Evolutionary conservation across 768 basidiomycete species (phyloP), one percentile per base, ranked within the genome.

Genomic region (Suillus subluteus): DNA sequence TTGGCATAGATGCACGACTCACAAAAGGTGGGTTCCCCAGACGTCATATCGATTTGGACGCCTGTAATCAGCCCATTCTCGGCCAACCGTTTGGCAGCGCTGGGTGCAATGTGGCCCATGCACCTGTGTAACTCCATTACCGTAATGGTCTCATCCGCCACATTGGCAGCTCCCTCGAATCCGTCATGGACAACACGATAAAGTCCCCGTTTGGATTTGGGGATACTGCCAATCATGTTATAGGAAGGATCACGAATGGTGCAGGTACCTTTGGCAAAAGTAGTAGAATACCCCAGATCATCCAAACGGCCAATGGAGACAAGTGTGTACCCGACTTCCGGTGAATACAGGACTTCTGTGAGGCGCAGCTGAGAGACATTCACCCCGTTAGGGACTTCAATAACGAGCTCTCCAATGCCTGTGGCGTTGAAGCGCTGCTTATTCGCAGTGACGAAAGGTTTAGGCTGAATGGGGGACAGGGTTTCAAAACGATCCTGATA

Each of bases 281-380:
- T 73, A 21, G 71, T 61, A 1, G 67, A 38, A 54, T 74, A 77
- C 1, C 81, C 79, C 12, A 52, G 50, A 0, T 82, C 73, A 56
- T 82, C 79, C 9, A 83, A 75, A 32, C 68, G 37, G 6, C 80
- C 79, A 64, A 81, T 70, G 1, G 78, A 80, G 15, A 81, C 67
- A 2, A 82, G 73, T 21, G 79, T 82, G 64, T 79, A 80, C 3
- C 78, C 75, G 8, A 81, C 73, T 26, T 79, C 48, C 12, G 64
- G 68, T 3, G 30, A 30, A 11, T 65, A 69, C 16, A 65, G 21
- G 2, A 67, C 23, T 4, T 65, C 35, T 18, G 44, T 44, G 44
- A 44, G 44, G 8, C 44, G 7, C 6, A 44, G 44, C 44, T 44
- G 1, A 2, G 70, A 70, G 48, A 62, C 16, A 52, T 76, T 69